Base-by-base conservation (phyloP, 2,329 filamentous ascomycete species). In the Fusarium cyanostomum region DNA sequence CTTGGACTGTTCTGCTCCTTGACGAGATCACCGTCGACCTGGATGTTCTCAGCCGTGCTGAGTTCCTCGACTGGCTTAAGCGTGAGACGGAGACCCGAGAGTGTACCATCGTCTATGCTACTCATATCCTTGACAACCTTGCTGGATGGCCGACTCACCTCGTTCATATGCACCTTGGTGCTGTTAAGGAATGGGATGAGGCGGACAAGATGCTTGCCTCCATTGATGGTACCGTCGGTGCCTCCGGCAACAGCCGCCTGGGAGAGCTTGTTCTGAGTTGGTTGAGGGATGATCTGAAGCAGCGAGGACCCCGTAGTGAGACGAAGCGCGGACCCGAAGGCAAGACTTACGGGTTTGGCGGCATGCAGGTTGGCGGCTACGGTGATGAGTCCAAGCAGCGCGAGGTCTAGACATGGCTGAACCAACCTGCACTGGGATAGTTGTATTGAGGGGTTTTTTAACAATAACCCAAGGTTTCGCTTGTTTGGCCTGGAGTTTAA, bases 21-120 rank as follows among this genome's bases (percentile, higher is more conserved):
- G 95, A 99, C 74, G 94, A 98, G 77, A 97, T 98, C 75, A 99
- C 95, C 1, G 95, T 99, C 8, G 95, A 99, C 76, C 81, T 99
- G 60, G 95, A 99, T 77, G 84, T 99, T 56, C 84, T 97, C 59
- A 91, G 87, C 52, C 86, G 95, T 13, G 89, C 88, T 70, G 89
- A 94, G 74, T 99, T 99, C 75, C 82, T 99, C 28, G 83, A 79
- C 38, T 99, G 94, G 81, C 78, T 99, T 72, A 93, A 93, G 78
- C 82, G 83, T 58, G 95, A 99, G 86, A 97, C 94, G 0, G 90
- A 94, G 78, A 81, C 74, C 8, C 83, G 94, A 50, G 83, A 87
- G 34, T 97, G 94, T 74, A 97, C 95, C 5, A 92, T 99, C 70
- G 93, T 99, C 27, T 99, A 99, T 75, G 95, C 95, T 8, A 99